phyloP scores from a whole-genome alignment of 2,329 filamentous ascomycete genomes.

The Apiospora arundinis region DNA sequence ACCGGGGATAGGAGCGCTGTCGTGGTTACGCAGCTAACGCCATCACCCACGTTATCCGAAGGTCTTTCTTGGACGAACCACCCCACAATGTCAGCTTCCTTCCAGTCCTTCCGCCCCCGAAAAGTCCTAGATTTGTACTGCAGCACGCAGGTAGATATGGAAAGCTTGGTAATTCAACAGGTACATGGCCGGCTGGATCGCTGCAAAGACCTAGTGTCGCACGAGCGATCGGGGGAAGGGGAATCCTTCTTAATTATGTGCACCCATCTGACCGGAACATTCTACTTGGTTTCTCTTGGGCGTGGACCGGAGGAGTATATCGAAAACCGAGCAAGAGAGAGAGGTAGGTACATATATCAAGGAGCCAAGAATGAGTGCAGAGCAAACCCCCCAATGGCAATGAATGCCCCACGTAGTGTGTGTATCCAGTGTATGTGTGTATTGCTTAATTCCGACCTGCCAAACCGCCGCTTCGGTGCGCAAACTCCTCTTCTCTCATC shows the following conservation, averaged over 20 bases:
- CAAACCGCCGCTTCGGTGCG: constrained; percentile 13
- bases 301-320: not conserved
- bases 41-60: constrained; percentile 13
- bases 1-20: not conserved
- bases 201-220: not conserved
- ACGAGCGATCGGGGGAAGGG: not conserved
- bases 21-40: constrained; percentile 11
- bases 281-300: not conserved
- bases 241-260: not conserved
- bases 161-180: constrained; percentile 9
- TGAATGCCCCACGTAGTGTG: constrained; percentile 3
- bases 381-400: not conserved
- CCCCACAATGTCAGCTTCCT: constrained; percentile 7
- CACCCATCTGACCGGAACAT: not conserved
- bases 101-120: not conserved
- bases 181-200: not conserved
- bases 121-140: constrained; percentile 13
- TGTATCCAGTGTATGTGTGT: not conserved
- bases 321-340: not conserved
- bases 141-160: not conserved
- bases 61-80: not conserved
- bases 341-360: not conserved
- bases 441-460: constrained; percentile 11
- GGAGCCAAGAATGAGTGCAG: not conserved
- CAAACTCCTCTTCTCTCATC: not conserved